Conservation (phyloP, 2,329 filamentous ascomycete genomes). For the Aureobasidium sp. region DNA sequence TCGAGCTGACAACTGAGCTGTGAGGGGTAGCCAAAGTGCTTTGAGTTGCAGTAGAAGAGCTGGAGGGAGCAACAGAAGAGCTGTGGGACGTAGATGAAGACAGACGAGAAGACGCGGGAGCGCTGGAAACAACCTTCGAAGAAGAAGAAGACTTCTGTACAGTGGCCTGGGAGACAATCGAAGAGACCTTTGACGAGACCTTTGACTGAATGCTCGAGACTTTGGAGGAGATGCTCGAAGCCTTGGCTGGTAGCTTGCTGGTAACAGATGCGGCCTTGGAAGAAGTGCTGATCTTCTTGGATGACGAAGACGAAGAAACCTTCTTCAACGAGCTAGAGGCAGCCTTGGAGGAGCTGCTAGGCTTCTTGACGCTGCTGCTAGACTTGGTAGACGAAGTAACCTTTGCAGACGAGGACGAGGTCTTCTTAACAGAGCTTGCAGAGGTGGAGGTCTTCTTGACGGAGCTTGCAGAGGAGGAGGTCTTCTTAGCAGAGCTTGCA, state of each 20-base stretch:
- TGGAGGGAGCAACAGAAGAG: neutral
- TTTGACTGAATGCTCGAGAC: neutral
- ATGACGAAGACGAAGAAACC: neutral
- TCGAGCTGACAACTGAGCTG: neutral
- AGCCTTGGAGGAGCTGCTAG: neutral
- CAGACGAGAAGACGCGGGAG: neutral
- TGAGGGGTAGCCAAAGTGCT: neutral
- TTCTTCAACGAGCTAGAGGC: neutral
- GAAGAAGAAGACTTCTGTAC: neutral
- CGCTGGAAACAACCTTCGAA: neutral
- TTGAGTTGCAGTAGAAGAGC: neutral
- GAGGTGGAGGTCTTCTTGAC: conserved; percentile 4
- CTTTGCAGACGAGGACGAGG: neutral
- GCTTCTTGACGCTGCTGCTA: neutral
- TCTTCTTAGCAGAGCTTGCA: conserved; percentile 6
- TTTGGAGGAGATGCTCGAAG: conserved; percentile 3
- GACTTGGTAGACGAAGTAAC: neutral
- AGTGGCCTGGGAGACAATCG: neutral
- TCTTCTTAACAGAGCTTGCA: conserved; percentile 4
- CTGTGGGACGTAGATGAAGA: neutral
- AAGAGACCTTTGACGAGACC: conserved; percentile 1
- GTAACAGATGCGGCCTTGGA: neutral
- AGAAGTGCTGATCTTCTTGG: neutral
- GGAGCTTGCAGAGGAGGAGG: neutral
- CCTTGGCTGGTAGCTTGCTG: neutral